phyloP scores from a whole-genome alignment of 768 basidiomycete genomes.

The Gelatoporia subvermispora region DNA sequence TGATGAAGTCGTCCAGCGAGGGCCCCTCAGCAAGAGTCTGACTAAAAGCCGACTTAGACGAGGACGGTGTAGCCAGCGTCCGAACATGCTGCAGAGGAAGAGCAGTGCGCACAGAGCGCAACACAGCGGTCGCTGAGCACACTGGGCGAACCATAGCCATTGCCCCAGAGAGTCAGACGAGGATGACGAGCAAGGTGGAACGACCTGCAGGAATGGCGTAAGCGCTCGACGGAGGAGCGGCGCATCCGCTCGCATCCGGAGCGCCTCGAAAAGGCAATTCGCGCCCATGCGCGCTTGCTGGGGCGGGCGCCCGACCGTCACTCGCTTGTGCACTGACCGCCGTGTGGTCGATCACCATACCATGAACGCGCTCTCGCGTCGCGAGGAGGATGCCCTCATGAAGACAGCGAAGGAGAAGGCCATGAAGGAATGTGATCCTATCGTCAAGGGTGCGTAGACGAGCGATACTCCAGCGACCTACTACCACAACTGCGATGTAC shows the following conservation, averaged over 20 bases:
- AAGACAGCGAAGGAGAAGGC: conserved; percentile 80
- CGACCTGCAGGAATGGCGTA: no score
- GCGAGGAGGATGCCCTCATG: conserved; percentile 82
- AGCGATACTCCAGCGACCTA: no score
- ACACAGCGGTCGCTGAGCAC: not conserved
- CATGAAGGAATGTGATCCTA: conserved; percentile 67
- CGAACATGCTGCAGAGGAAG: conserved; percentile 26
- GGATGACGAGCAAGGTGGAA: no score
- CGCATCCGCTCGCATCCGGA: no score
- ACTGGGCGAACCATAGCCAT: conserved; percentile 1
- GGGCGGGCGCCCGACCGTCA: conserved; percentile 1
- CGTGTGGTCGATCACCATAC: conserved; percentile 1
- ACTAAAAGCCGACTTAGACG: conserved; percentile 41
- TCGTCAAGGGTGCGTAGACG: conserved; percentile 60
- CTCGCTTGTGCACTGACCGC: conserved; percentile 1
- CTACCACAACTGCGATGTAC: not conserved
- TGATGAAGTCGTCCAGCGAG: conserved; percentile 75
- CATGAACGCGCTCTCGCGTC: conserved; percentile 83
- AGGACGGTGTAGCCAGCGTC: conserved; percentile 44
- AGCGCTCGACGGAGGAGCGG: no score
- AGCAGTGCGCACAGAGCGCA: conserved; percentile 13
- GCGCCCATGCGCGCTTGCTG: no score
- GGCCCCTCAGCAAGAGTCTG: conserved; percentile 62
- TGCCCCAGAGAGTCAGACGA: no score
- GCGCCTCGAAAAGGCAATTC: no score